Conservation (phyloP, 2,329 filamentous ascomycete genomes). For the Pseudogymnoascus sp. region DNA sequence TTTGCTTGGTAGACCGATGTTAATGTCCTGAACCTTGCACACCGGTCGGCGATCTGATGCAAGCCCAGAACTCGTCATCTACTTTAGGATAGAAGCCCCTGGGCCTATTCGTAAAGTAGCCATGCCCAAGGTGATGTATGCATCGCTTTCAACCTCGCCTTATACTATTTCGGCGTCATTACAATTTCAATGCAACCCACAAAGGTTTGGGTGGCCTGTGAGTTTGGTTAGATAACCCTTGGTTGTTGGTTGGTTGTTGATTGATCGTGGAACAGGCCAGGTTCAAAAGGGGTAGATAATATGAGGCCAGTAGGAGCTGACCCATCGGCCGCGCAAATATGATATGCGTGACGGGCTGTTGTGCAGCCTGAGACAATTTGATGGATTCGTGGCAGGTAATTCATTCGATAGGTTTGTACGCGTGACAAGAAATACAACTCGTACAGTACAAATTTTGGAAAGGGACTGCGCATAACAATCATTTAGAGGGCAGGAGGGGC, state of each 20-base stretch:
- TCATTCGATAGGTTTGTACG: not conserved
- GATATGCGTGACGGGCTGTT: not conserved
- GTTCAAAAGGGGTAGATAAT: not conserved
- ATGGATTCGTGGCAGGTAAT: not conserved
- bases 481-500: not conserved
- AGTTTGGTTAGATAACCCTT: not conserved
- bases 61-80: not conserved
- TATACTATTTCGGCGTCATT: not conserved
- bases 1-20: not conserved
- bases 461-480: not conserved
- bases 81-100: not conserved
- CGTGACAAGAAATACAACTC: conserved; percentile 4
- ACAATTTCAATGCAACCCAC: not conserved
- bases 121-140: not conserved
- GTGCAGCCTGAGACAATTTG: not conserved
- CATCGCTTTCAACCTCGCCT: not conserved
- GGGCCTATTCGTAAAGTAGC: not conserved
- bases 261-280: not conserved
- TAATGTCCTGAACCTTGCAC: not conserved
- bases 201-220: not conserved
- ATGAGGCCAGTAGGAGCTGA: not conserved
- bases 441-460: not conserved
- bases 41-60: conserved; percentile 1
- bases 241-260: not conserved
- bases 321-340: conserved; percentile 3